Evolutionary conservation across 495 filamentous ascomycete genomes (phyloP).

Genomic region (Penicillium ochrochloron): DNA sequence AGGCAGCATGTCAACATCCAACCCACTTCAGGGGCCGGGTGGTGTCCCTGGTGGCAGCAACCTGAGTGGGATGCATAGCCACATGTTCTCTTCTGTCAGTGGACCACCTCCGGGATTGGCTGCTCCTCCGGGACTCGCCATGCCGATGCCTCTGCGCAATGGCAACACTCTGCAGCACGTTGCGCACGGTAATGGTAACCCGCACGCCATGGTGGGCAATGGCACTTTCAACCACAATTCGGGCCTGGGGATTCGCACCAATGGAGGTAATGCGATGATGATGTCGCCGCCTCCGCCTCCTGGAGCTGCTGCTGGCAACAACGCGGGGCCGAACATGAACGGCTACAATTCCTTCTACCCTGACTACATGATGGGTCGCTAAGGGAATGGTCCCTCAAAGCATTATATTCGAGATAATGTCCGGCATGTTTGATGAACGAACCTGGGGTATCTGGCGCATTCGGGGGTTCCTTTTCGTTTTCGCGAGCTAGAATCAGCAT

Average conservation of each 20-base stretch:
- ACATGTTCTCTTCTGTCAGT: conserved; percentile 71
- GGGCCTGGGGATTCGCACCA: conserved; percentile 50
- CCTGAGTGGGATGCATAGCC: conserved; percentile 59
- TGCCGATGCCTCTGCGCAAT: conserved; percentile 44
- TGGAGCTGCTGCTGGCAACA: conserved; percentile 44
- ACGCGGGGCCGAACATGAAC: conserved; percentile 46
- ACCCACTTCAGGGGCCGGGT: conserved; percentile 54
- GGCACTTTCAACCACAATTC: conserved; percentile 48
- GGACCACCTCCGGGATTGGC: conserved; percentile 76
- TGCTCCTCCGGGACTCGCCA: conserved; percentile 68
- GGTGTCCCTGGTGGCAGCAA: conserved; percentile 52
- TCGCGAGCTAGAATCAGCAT: conserved; percentile 54
- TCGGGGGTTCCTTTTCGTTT: conserved; percentile 43
- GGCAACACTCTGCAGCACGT: conserved; percentile 42
- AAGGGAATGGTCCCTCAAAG: conserved; percentile 27
- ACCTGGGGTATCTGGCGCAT: conserved; percentile 53
- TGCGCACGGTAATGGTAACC: conserved; percentile 24
- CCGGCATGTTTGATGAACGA: conserved; percentile 54
- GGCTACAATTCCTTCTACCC: conserved; percentile 55
- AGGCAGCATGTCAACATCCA: conserved; percentile 55
- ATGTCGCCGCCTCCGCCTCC: conserved; percentile 43
- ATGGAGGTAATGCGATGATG: conserved; percentile 49
- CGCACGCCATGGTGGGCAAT: conserved; percentile 44
- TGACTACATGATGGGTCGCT: conserved; percentile 66
- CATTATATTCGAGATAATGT: conserved; percentile 46